Base-by-base conservation (phyloP, 78 protist species). In the Dictyostelium brefeldianum region DNA sequence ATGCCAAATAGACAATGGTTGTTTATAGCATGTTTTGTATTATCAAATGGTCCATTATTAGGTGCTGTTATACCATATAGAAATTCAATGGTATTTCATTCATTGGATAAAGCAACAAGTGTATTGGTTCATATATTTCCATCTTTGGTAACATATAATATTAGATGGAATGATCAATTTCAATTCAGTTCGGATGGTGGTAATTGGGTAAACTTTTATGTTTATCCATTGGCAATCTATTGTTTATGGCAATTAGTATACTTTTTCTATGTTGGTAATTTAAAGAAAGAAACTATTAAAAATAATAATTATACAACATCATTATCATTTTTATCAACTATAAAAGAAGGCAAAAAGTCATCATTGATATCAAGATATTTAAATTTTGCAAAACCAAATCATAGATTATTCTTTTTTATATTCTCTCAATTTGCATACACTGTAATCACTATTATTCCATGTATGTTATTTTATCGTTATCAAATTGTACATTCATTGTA, bases 41-140 rank as follows among this genome's bases (percentile, higher is more conserved):
- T 77, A 47, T 47, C 83, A 11, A 91, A 77, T 41, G 96, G 96
- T 14, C 96, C 96, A 17, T 54, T 93, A 36, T 22, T 82, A 3
- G 79, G 83, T 36, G 96, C 96, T 4, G 89, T 62, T 12, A 54
- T 81, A 10, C 74, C 83, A 5, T 93, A 90, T 90, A 83, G 96
- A 80, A 93, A 93, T 43, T 84, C 92, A 22, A 48, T 93, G 64
- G 96, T 93, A 3, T 93, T 93, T 47, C 96, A 93, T 46, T 87
- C 94, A 12, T n/a, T 93, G 25, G 92, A 85, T 65, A 93, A 93
- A 29, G 89, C 87, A 15, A 83, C 92, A 3, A 70, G 89, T 1
- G 89, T 81, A 0, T 47, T 81, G 4, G 83, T 92, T 22, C 89
- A 92, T 47, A 73, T 84, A 5, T 81, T 96, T 22, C 97, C 97